A percentile compares a stretch with the other conserved stretches of the same genome.
Evolutionary conservation across 306 rosid species (phyloP).

Genomic region (Cucurbita moschata): DNA sequence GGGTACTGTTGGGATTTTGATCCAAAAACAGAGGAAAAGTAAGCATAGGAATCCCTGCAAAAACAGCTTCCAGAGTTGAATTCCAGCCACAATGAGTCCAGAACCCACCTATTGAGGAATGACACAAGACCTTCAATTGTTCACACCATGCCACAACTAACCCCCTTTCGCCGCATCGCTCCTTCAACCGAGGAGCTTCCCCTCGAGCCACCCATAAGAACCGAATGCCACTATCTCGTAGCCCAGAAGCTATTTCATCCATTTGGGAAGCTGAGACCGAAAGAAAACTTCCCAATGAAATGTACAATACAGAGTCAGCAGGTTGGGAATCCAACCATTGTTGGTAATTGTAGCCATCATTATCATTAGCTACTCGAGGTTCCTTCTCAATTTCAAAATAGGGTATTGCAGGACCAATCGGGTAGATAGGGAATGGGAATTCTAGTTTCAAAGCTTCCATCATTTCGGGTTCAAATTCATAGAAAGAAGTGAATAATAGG

Average conservation of each 20-base stretch:
- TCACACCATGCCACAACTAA: constrained; percentile 30
- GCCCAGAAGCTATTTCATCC: constrained; percentile 24
- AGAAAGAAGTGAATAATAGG: constrained; percentile 15
- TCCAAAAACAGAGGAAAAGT: constrained; percentile 17
- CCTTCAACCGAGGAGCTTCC: constrained; percentile 6
- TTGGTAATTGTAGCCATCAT: background rate
- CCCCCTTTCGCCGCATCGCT: constrained; percentile 11
- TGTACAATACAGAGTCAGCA: constrained; percentile 20
- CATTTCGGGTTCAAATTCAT: constrained; percentile 19
- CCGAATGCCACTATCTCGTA: constrained; percentile 18
- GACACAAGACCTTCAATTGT: constrained; percentile 33
- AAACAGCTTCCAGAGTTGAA: constrained; percentile 22
- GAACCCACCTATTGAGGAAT: constrained; percentile 23
- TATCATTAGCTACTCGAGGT: background rate
- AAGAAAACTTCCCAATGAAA: constrained; percentile 28
- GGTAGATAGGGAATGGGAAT: constrained; percentile 14
- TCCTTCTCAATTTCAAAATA: background rate
- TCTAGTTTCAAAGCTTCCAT: constrained; percentile 8
- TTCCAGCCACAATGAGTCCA: constrained; percentile 36
- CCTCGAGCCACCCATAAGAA: constrained; percentile 26
- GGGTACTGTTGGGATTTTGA: constrained; percentile 22
- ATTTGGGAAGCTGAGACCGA: constrained; percentile 22
- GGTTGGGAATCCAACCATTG: constrained; percentile 32
- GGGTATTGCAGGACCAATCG: constrained; percentile 27
- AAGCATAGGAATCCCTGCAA: constrained; percentile 25